Percentiles rank a stretch among this genome's conserved stretches.
Evolutionary conservation across 2,329 filamentous ascomycete genomes (phyloP).

Genomic region (Curvularia verruculosa): DNA sequence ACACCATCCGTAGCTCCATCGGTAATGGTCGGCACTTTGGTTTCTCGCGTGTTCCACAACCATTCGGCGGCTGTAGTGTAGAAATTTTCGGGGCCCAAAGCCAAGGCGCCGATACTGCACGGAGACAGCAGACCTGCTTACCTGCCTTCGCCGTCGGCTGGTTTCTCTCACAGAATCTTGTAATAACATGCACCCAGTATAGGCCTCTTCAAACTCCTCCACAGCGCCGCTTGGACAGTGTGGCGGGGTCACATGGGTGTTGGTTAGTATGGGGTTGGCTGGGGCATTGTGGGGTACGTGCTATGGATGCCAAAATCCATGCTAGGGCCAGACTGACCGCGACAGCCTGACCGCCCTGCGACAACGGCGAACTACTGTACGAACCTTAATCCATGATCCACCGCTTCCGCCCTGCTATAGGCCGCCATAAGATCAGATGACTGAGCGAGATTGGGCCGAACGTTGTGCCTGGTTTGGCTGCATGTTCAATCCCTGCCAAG

Average conservation of each 20-base stretch:
- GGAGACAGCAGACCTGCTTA: background rate
- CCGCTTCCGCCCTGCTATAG: constrained; percentile 5
- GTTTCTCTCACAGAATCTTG: background rate
- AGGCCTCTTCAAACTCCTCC: background rate
- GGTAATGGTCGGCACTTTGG: background rate
- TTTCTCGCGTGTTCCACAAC: background rate
- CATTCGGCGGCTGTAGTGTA: background rate
- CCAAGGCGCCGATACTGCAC: background rate
- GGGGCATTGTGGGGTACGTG: background rate
- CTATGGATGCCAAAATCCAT: background rate
- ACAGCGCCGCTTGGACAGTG: background rate
- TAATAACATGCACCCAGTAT: background rate
- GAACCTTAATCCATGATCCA: background rate
- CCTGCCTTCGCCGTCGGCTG: background rate
- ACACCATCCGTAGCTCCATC: background rate
- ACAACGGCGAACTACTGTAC: constrained; percentile 1
- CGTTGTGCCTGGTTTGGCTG: background rate
- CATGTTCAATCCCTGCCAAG: background rate
- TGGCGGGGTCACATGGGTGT: background rate
- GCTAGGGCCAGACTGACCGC: background rate
- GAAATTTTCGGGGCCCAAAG: background rate
- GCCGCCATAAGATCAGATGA: constrained; percentile 7
- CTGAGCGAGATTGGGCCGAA: constrained; percentile 1
- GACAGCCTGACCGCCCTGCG: background rate
- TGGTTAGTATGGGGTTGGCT: background rate